Evolutionary conservation across 2,329 filamentous ascomycete species (phyloP), one percentile per base, ranked within the genome.

Genomic region (Phaeosphaeriaceae sp.): DNA sequence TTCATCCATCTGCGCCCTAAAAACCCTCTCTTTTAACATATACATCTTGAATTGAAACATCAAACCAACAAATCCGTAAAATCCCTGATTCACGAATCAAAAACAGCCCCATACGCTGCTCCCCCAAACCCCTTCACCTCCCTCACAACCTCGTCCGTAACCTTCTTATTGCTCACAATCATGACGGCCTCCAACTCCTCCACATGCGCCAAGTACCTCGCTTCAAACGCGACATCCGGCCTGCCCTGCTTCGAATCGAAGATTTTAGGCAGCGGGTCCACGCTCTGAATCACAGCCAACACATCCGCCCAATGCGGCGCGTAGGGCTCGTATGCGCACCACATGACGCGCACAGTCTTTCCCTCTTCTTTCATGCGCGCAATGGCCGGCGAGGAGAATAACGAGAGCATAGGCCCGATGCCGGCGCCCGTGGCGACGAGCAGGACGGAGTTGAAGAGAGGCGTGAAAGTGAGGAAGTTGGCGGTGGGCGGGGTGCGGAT

Each of bases 401-500:
- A 57, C 1, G 62, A 66, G 17, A 71, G 58, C 9, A 70, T 49
- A 3, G 68, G 68, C 0, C 62, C 68, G 48, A 71, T 69, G 4
- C 68, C 68, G 6, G 67, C 68, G 27, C 68, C 68, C 0, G 68
- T 71, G 1, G 58, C 68, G 13, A 70, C 58, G 42, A 71, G 60
- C 1, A 71, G 53, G 24, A 71, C 49, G 6, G 58, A 62, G 15
- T 55, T 55, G 55, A 71, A 71, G 2, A 70, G 25, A 2, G 63
- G 62, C 4, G 60, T 49, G 44, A 60, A 50, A 4, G 57, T 20
- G 42, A 71, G 66, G 61, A 71, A 71, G 47, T 71, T 71, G n/a
- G 44, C 22, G 1, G 56, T 40, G 0, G 68, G 52, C 1, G 68
- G 66, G 7, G 48, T 41, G 52, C 67, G 68, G 4, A 71, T 45